Evolutionary conservation across 1,284 basidiomycete species (phyloP).

Genomic region (Ustilago curta): DNA sequence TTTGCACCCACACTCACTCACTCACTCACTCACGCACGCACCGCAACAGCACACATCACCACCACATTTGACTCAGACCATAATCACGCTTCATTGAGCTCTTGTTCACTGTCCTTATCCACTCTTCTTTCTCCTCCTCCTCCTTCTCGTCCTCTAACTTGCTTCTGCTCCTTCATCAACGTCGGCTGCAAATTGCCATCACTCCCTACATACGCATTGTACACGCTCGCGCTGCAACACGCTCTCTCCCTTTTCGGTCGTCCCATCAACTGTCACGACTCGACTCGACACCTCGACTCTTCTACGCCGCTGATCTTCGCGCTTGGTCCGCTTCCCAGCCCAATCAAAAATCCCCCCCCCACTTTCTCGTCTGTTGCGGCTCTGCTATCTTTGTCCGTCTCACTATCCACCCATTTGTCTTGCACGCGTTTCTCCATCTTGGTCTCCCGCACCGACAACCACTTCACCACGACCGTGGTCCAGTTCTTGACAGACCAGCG

Average conservation of each 20-base stretch:
- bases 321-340: background rate
- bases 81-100: constrained; percentile 1
- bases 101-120: background rate
- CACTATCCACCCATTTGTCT: background rate
- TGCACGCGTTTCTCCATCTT: background rate
- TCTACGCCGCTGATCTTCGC: background rate
- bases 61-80: background rate
- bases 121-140: no score
- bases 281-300: background rate
- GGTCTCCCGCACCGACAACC: background rate
- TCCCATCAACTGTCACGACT: background rate
- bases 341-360: background rate
- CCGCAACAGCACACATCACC: constrained; percentile 1
- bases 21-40: constrained; percentile 4
- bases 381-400: background rate
- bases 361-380: background rate
- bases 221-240: background rate
- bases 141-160: no score
- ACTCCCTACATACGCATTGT: background rate
- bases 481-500: background rate
- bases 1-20: constrained; percentile 3
- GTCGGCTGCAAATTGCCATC: no score
- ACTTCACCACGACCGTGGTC: background rate
- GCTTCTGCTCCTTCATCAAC: no score
- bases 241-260: background rate